Percentiles rank a stretch among this genome's conserved stretches.
Evolutionary conservation across 768 basidiomycete species (phyloP).

Genomic region (Suillus alpinus): DNA sequence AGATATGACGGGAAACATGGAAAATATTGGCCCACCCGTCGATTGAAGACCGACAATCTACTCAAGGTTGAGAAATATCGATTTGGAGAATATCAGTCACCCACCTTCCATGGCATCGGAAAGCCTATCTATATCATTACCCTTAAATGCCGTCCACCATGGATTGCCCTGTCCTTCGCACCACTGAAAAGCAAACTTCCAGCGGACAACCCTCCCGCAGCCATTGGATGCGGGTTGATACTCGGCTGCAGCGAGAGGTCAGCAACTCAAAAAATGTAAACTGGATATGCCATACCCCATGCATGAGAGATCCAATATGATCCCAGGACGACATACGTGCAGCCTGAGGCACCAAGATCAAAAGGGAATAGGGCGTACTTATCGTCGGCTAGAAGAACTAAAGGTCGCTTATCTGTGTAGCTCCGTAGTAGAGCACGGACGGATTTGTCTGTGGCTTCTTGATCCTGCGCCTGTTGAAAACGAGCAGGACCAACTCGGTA

Average conservation of each 20-base stretch:
- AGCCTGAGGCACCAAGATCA: constrained; percentile 48
- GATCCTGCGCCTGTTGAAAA: constrained; percentile 55
- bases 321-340: constrained; percentile 50
- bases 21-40: too few relatives aligned
- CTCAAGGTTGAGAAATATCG: not conserved
- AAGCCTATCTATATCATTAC: too few relatives aligned
- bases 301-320: constrained; percentile 69
- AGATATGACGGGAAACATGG: too few relatives aligned
- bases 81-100: too few relatives aligned
- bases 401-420: constrained; percentile 49
- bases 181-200: constrained; percentile 86
- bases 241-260: constrained; percentile 44
- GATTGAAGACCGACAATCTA: not conserved
- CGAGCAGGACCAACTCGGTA: constrained; percentile 37
- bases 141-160: too few relatives aligned
- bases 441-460: constrained; percentile 65
- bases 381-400: constrained; percentile 73
- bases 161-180: too few relatives aligned
- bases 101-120: constrained; percentile 21
- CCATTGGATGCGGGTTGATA: constrained; percentile 50
- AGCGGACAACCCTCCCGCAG: constrained; percentile 59
- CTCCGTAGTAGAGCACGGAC: constrained; percentile 66
- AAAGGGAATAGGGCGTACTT: constrained; percentile 73
- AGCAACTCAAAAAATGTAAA: constrained; percentile 11
- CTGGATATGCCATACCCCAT: constrained; percentile 35